Evolutionary conservation across 805 yeast genomes (phyloP).

Genomic region (Metschnikowia bowlesiae): DNA sequence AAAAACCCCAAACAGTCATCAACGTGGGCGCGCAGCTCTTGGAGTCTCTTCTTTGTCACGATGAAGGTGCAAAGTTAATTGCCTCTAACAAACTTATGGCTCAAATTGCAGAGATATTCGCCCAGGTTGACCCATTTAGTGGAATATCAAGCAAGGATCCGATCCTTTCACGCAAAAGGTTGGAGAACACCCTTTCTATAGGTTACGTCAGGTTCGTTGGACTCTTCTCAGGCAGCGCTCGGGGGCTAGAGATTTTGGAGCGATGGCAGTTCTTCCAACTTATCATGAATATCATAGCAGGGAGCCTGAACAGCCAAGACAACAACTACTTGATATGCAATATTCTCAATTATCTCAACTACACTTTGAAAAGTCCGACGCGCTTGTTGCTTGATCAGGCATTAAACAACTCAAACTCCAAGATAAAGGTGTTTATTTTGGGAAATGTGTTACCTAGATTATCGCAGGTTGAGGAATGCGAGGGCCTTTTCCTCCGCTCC

Average conservation of each 20-base stretch:
- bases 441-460: slow-evolving; percentile 43
- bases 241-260: slow-evolving; percentile 67
- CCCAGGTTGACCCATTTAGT: slow-evolving; percentile 76
- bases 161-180: slow-evolving; percentile 55
- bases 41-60: slow-evolving; percentile 54
- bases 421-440: slow-evolving; percentile 56
- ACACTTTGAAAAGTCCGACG: slow-evolving; percentile 57
- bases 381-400: slow-evolving; percentile 64
- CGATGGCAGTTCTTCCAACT: slow-evolving; percentile 84
- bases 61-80: slow-evolving; percentile 64
- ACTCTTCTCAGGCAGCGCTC: slow-evolving; percentile 51
- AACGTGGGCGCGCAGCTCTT: slow-evolving; percentile 74
- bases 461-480: slow-evolving; percentile 30
- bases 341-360: slow-evolving; percentile 60
- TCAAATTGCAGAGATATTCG: slow-evolving; percentile 84
- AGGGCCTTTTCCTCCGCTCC: slow-evolving; percentile 47
- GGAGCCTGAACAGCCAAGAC: slow-evolving; percentile 26
- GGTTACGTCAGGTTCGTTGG: slow-evolving; percentile 84
- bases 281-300: slow-evolving; percentile 63
- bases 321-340: slow-evolving; percentile 51
- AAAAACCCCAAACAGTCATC: slow-evolving; percentile 53
- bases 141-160: slow-evolving; percentile 74
- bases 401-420: slow-evolving; percentile 48
- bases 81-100: slow-evolving; percentile 74
- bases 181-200: slow-evolving; percentile 59